Conservation (phyloP, 495 filamentous ascomycete genomes). For the Saxophila tyrrhenica region DNA sequence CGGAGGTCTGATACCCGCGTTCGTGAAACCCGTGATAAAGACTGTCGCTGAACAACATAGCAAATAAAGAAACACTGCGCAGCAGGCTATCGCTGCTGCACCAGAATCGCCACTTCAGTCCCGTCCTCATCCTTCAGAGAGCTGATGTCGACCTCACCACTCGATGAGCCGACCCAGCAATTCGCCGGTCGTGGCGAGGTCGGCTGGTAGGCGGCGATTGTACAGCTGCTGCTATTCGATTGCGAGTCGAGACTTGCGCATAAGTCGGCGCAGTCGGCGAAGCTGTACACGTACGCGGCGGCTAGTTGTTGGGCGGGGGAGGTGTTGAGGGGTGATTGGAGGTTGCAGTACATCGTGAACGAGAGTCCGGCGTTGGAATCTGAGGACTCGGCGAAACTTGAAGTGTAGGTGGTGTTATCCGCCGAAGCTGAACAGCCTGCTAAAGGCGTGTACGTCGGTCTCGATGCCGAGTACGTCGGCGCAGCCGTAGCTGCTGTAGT, state of each 20-base stretch:
- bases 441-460: constrained; percentile 16
- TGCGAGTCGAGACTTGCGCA: constrained; percentile 12
- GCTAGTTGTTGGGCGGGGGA: neutral
- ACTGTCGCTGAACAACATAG: too few species aligned
- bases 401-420: constrained; percentile 10
- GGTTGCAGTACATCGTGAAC: constrained; percentile 13
- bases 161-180: neutral
- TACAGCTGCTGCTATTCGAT: neutral
- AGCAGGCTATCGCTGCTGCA: too few species aligned
- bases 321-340: constrained; percentile 2
- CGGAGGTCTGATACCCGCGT: too few species aligned
- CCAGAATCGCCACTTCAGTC: neutral
- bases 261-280: constrained; percentile 17
- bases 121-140: neutral
- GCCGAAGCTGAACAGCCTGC: constrained; percentile 1
- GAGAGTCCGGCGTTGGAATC: constrained; percentile 4
- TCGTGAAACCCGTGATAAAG: too few species aligned
- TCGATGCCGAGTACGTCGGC: constrained; percentile 8
- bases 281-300: constrained; percentile 13
- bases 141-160: neutral
- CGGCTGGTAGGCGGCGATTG: neutral
- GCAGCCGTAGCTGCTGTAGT: constrained; percentile 2
- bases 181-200: neutral
- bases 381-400: neutral
- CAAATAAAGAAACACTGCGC: too few species aligned